phyloP scores from a whole-genome alignment of 2,329 filamentous ascomycete genomes.

The Venturiaceae sp. region DNA sequence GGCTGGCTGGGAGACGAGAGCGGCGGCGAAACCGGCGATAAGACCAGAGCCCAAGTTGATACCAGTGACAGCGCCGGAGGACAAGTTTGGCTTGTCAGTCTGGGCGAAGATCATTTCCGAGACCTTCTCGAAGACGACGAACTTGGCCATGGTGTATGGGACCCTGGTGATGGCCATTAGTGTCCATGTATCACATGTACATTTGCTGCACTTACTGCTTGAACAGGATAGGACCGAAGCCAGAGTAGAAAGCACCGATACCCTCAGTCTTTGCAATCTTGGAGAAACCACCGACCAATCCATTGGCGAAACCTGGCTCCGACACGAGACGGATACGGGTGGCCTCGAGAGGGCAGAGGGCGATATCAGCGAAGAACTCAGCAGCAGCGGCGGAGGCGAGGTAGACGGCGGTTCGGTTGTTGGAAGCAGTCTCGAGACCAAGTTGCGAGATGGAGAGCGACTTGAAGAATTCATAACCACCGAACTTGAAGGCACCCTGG shows the following conservation, averaged over 20 bases:
- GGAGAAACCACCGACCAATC: constrained; percentile 67
- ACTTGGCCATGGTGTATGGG: constrained; percentile 92
- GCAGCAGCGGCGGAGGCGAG: constrained; percentile 53
- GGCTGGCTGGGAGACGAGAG: constrained; percentile 78
- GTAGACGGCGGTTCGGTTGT: constrained; percentile 77
- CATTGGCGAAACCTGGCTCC: constrained; percentile 74
- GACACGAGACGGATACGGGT: constrained; percentile 91
- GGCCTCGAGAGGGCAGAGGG: constrained; percentile 84
- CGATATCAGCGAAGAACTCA: constrained; percentile 65
- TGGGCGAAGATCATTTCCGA: constrained; percentile 59
- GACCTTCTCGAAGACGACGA: constrained; percentile 88
- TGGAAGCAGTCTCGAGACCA: constrained; percentile 56
- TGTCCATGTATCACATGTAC: background rate
- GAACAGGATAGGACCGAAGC: constrained; percentile 59
- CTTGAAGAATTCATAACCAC: constrained; percentile 96
- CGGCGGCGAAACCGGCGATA: constrained; percentile 78
- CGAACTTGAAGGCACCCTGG: constrained; percentile 88
- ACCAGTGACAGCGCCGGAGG: constrained; percentile 60
- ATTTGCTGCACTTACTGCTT: constrained; percentile 22
- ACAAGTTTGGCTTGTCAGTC: constrained; percentile 62
- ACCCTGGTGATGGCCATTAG: constrained; percentile 46
- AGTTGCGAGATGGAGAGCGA: constrained; percentile 74
- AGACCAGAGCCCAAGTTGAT: constrained; percentile 82
- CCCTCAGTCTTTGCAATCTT: constrained; percentile 81
- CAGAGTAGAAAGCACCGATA: constrained; percentile 79